These are phyloP conservation scores for Osmanthus fragrans DNA, from an alignment of 257 asterid genomes.

Conservation along the genomic window DNA sequence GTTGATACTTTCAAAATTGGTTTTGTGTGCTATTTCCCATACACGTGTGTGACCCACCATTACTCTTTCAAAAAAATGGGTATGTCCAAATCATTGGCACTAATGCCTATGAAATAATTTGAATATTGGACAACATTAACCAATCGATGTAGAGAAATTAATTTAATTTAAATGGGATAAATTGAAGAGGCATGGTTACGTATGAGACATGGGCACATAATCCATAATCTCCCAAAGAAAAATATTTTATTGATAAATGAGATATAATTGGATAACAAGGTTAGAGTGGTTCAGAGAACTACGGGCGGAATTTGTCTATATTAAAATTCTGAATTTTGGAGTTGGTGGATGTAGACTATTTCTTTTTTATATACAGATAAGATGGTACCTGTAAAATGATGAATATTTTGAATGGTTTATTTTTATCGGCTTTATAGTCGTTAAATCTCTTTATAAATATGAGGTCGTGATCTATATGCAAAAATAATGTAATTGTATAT, in stretches of 20 bases:
- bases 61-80: not conserved
- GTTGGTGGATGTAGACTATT: conserved; percentile 1
- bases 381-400: not conserved
- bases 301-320: conserved; percentile 9
- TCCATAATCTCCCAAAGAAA: not conserved
- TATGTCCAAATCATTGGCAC: conserved; percentile 4
- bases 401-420: not conserved
- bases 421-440: not conserved
- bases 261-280: not conserved
- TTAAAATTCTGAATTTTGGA: conserved; percentile 14
- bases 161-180: not conserved
- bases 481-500: not conserved
- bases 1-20: conserved; percentile 12
- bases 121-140: conserved; percentile 20
- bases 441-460: not conserved
- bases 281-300: conserved; percentile 1
- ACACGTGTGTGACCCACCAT: conserved; percentile 1
- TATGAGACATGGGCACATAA: conserved; percentile 6
- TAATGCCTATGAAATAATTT: not conserved
- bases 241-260: not conserved
- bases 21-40: not conserved
- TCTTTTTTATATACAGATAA: no score
- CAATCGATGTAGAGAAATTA: conserved; percentile 13
- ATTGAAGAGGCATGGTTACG: not conserved
- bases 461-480: not conserved